Evolutionary conservation across 768 basidiomycete genomes (phyloP), one percentile per base, ranked within the genome.

Genomic region (Tylopilus intermedius): DNA sequence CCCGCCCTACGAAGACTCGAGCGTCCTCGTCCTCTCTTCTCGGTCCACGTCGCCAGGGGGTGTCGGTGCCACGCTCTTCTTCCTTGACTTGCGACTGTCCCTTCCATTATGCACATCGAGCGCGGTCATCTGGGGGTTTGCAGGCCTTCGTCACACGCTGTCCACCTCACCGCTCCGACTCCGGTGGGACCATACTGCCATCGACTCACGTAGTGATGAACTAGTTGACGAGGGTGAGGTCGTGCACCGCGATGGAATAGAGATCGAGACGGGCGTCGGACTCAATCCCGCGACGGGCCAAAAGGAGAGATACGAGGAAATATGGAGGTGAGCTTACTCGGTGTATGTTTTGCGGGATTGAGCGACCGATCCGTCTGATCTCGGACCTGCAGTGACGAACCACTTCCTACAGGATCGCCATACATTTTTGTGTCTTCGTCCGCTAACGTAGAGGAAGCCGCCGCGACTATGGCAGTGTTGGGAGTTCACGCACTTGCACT

Each of bases 21-120:
- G 59, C 22, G 66, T 67, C 22, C 60, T 67, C 24, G 64, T 67
- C 29, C 50, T 65, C n/a, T 67, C 58, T 11, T 65, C 64, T 27
- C 63, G 64, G 8, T 56, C 60, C 6, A 62, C 66, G 6, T 59
- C 59, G 22, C 45, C 51, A 8, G 53, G 42, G 4, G 27, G 10
- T 15, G 42, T 64, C 35, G 62, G 50, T 8, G 49, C 54, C 37
- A 59, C 50, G 3, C 65, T 57, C 9, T 47, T 65, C 22, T 67
- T 59, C 39, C 65, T 18, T 14, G 65, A 65, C 42, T 50, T 65
- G 7, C 64, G 63, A 15, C 65, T 67, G 5, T 62, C 62, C 22
- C 55, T 62, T 33, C 63, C 63, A 15, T 41, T 67, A 11, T 11
- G 46, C 0, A 51, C 49, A 15, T 37, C 45, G 9, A 65, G 64